Evolutionary conservation across 305 asterid genomes (phyloP).

Genomic region (Fraxinus albicans): DNA sequence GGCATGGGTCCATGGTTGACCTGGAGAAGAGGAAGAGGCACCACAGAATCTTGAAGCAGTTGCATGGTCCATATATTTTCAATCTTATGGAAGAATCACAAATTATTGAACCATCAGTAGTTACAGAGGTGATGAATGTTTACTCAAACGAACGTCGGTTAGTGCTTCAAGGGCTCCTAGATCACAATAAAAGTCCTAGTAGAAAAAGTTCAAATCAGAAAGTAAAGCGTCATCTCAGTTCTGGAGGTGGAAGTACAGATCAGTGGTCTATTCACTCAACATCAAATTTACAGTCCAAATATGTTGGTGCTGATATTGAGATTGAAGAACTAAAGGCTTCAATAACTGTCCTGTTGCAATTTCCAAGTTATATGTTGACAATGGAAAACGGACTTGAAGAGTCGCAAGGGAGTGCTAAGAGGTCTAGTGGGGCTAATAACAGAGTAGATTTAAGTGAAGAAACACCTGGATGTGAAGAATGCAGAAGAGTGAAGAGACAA

Average conservation of each 20-base stretch:
- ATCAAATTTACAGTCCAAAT: slow-evolving; percentile 32
- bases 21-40: slow-evolving; percentile 72
- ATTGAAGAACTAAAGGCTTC: slow-evolving; percentile 75
- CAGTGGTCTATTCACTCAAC: slow-evolving; percentile 50
- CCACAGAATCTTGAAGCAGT: slow-evolving; percentile 83
- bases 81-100: slow-evolving; percentile 74
- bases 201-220: slow-evolving; percentile 43
- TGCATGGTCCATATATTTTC: slow-evolving; percentile 64
- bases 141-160: slow-evolving; percentile 84
- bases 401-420: slow-evolving; percentile 48
- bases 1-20: slow-evolving; percentile 58
- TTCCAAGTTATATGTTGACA: slow-evolving; percentile 49
- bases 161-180: slow-evolving; percentile 64
- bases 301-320: slow-evolving; percentile 41
- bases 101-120: slow-evolving; percentile 45
- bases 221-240: slow-evolving; percentile 35
- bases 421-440: slow-evolving; percentile 46
- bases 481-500: slow-evolving; percentile 82
- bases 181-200: slow-evolving; percentile 37
- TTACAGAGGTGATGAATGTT: slow-evolving; percentile 60
- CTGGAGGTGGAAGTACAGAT: slow-evolving; percentile 48
- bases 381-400: slow-evolving; percentile 57
- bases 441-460: slow-evolving; percentile 64
- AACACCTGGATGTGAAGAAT: slow-evolving; percentile 91
- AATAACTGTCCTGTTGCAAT: slow-evolving; percentile 58